Base-by-base conservation (phyloP, 169 alveolate genomes). In the Cystoisospora suis region DNA sequence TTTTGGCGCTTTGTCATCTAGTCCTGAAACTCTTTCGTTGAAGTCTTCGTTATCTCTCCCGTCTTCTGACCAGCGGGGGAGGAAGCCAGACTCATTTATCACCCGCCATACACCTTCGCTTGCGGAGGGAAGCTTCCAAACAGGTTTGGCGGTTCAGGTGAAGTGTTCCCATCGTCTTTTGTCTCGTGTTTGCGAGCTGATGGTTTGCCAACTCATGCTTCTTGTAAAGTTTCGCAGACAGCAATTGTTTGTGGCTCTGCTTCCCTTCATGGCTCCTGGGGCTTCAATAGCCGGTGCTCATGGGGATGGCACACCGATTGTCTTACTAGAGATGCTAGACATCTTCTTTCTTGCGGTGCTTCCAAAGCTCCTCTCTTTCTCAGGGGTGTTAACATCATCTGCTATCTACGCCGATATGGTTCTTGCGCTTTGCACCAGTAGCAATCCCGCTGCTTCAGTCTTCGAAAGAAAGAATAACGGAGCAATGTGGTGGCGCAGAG, bases 331-430 rank as follows among this genome's bases (percentile, higher is more conserved):
- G 45, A 46, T n/a, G 27, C 53, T 72, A 29, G 83, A 72, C 53
- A 20, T 34, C 53, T 72, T 34, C 53, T 56, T 72, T 20, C 42
- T 72, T 46, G 23, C n/a, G 47, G 58, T 38, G 29, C 83, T 72
- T 29, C 83, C 83, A 29, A n/a, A 53, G n/a, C 83, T 72, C 17
- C 53, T 72, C 3, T 56, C 36, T 2, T 72, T 72, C 53, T n/a
- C 83, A 2, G 56, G 34, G n/a, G 42, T 34, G 58, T 38, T 72
- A 5, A 1, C 56, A 20, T 6, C 6, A 27, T 29, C 56, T 34
- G 83, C 83, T 4, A 53, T 40, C 46, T 72, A 72, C 83, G 83
- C 83, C 20, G 83, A 72, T 56, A 5, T 72, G 58, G 83, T 72
- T 9, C n/a, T 34, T 56, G 83, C 56, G 0, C 38, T 72, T 4